A percentile compares a stretch with the other conserved stretches of the same genome.
phyloP scores from a whole-genome alignment of 768 basidiomycete genomes.

The Termitomyces bulborhizus region DNA sequence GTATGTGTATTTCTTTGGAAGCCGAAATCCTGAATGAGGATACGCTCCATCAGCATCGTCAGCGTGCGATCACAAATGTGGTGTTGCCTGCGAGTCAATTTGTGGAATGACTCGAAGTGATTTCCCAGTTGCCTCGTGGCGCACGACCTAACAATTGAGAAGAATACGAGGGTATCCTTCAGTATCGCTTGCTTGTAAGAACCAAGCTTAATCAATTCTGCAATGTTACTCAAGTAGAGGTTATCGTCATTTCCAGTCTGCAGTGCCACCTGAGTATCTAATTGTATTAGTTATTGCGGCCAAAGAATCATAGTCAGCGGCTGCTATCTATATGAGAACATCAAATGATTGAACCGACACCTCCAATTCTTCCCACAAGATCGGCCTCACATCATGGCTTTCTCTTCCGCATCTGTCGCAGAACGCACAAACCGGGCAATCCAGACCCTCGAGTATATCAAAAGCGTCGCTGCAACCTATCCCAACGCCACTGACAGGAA shows the following conservation, averaged over 20 bases:
- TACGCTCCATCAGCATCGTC: not conserved
- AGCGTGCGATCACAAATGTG: not conserved
- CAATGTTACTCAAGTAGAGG: too few relatives aligned
- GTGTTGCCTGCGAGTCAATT: not conserved
- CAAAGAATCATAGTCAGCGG: not conserved
- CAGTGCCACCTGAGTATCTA: not conserved
- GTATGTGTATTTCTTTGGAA: too few relatives aligned
- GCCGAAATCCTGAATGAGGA: not conserved
- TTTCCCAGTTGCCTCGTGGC: too few relatives aligned
- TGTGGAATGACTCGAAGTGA: too few relatives aligned
- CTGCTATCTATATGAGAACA: not conserved
- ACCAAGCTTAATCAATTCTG: too few relatives aligned
- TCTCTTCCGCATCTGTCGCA: not conserved
- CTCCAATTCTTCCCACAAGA: not conserved
- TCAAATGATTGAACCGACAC: not conserved
- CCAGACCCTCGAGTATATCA: too few relatives aligned
- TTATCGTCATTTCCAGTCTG: too few relatives aligned
- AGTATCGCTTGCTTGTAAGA: too few relatives aligned
- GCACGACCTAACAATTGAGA: too few relatives aligned
- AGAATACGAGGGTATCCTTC: too few relatives aligned
- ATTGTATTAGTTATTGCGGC: not conserved
- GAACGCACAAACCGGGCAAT: not conserved
- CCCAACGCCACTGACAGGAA: not conserved
- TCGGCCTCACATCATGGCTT: not conserved
- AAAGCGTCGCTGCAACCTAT: not conserved